Conservation (phyloP, 768 basidiomycete species). For the Crepidotus variabilis region DNA sequence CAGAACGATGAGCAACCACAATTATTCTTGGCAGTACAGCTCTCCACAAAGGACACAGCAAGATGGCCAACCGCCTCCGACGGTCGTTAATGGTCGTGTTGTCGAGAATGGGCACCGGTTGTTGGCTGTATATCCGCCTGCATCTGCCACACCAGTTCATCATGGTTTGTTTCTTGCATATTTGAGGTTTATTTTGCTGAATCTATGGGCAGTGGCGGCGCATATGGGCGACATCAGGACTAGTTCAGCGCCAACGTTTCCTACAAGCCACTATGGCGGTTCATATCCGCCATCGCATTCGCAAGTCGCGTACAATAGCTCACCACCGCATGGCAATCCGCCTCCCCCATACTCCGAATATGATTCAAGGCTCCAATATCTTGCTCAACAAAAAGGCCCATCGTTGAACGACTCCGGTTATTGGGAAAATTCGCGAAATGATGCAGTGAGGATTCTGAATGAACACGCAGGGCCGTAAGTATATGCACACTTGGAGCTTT, state of each 20-base stretch:
- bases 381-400: slow-evolving; percentile 44
- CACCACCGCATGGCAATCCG: slow-evolving; percentile 25
- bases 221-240: slow-evolving; percentile 62
- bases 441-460: slow-evolving; percentile 57
- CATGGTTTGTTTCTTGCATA: slow-evolving; percentile 47
- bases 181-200: slow-evolving; percentile 1
- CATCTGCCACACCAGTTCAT: slow-evolving; percentile 72
- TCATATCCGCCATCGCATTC: slow-evolving; percentile 17
- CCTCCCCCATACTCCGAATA: slow-evolving; percentile 67
- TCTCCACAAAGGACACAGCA: background rate
- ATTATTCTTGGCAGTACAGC: slow-evolving; percentile 1
- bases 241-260: slow-evolving; percentile 56
- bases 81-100: background rate
- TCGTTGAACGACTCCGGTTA: slow-evolving; percentile 44
- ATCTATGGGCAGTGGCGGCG: slow-evolving; percentile 46
- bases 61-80: slow-evolving; percentile 17
- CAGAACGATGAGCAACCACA: slow-evolving; percentile 11
- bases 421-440: slow-evolving; percentile 62
- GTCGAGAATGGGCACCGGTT: slow-evolving; percentile 68
- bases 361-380: slow-evolving; percentile 54
- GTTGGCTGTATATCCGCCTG: slow-evolving; percentile 66
- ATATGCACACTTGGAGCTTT: background rate
- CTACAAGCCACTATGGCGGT: slow-evolving; percentile 41
- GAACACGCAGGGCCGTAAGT: slow-evolving; percentile 50
- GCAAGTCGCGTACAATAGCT: slow-evolving; percentile 19